Base-by-base conservation (phyloP, 352 stramenopile genomes). In the Phytophthora rubi region DNA sequence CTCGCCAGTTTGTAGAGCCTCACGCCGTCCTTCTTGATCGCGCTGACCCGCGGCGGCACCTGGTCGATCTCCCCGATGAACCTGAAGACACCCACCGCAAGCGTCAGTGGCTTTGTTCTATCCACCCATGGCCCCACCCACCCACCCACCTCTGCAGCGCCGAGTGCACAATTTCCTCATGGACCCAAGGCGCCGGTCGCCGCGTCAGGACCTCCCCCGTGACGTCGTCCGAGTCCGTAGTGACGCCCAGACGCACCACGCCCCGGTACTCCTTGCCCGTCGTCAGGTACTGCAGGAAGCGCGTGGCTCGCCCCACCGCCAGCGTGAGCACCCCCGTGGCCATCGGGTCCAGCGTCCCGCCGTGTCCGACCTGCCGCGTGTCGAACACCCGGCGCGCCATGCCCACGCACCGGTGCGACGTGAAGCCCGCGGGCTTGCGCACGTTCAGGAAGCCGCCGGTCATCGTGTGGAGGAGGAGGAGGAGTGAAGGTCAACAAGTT, bases 271-370 rank as follows among this genome's bases (percentile, higher is more conserved):
- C 87, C 59, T 97, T 97, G 28, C 80, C 82, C 0, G 71, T 88
- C 16, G 65, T 75, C 37, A 96, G 33, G 45, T 87, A 90, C 78
- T 94, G 73, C 39, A 97, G 74, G 78, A 96, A 94, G 62, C 85
- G 92, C 59, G 90, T 97, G 21, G 90, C 90, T 35, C 83, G 76
- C 42, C 89, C 89, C 28, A 97, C 67, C 23, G 88, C 90, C 74
- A 96, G 75, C 26, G 87, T 87, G 45, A 97, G 76, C 56, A 97
- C 90, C 23, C 90, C 90, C 33, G 88, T 96, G 18, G 90, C 90
- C 87, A 97, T 95, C 10, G 90, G 90, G 70, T 97, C 90, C n/a
- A 97, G 75, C 60, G 90, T 97, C 33, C 90, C 90, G 45, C 80
- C 87, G 57, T 97, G 90, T 44, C 90, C 90, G 10, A 97, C 80